Conservation (phyloP, 2,329 filamentous ascomycete species). For the Aspergillus cejpii region DNA sequence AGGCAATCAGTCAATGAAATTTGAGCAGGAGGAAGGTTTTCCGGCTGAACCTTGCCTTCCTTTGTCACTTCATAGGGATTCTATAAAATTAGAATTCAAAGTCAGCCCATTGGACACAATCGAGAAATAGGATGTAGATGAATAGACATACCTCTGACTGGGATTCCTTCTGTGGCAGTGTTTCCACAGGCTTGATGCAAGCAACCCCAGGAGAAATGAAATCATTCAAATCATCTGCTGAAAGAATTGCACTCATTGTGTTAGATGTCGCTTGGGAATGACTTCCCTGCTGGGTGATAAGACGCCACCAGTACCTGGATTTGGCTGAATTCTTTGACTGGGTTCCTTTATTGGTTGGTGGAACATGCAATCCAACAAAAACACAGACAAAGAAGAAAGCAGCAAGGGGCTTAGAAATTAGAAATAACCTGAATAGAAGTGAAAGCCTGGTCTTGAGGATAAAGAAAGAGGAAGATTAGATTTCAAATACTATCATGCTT, state of each 20-base stretch:
- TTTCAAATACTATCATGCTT: neutral
- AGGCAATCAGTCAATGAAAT: slow-evolving; percentile 97
- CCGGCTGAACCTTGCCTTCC: slow-evolving; percentile 64
- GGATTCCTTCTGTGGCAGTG: slow-evolving; percentile 61
- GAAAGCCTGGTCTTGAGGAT: neutral
- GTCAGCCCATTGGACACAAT: slow-evolving; percentile 4
- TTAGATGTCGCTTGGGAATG: slow-evolving; percentile 12
- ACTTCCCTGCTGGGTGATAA: slow-evolving; percentile 10
- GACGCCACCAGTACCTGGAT: slow-evolving; percentile 4
- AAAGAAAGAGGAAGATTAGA: neutral
- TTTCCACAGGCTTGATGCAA: slow-evolving; percentile 96
- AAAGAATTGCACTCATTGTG: slow-evolving; percentile 93
- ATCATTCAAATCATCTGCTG: slow-evolving; percentile 93
- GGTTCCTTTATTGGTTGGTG: neutral
- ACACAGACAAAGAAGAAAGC: neutral
- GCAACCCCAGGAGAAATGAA: slow-evolving; percentile 97
- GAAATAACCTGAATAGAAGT: neutral
- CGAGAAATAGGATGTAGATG: slow-evolving; percentile 1
- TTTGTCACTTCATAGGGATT: slow-evolving; percentile 80
- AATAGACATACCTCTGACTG: slow-evolving; percentile 38
- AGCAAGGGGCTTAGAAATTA: neutral
- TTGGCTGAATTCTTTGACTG: neutral
- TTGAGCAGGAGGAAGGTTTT: slow-evolving; percentile 65
- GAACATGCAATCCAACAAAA: neutral
- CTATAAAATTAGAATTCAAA: slow-evolving; percentile 31